A percentile compares a stretch with the other conserved stretches of the same genome.
These are phyloP conservation scores for Fusarium decemcellulare DNA, from an alignment of 2,329 filamentous ascomycete species.

Conservation along the genomic window DNA sequence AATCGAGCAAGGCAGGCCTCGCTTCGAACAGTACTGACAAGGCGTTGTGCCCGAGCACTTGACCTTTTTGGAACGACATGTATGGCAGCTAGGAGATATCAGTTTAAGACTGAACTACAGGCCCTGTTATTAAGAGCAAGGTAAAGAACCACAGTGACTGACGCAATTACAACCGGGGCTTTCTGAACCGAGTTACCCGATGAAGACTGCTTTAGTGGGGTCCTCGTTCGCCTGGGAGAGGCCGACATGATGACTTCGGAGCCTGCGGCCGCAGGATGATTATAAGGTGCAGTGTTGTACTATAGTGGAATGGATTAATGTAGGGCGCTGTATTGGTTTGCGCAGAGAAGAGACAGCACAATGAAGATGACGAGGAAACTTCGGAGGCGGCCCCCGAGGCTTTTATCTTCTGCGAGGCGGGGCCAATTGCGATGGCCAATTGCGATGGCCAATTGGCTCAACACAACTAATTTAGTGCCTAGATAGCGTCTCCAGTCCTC, in stretches of 20 bases:
- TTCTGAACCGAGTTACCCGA: background rate
- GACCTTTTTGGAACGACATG: background rate
- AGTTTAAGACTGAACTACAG: background rate
- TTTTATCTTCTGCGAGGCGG: background rate
- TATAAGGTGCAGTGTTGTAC: no score
- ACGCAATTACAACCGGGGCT: background rate
- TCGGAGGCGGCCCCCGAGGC: conserved; percentile 3
- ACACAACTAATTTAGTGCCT: background rate
- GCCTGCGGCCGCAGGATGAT: background rate
- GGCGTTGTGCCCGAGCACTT: background rate
- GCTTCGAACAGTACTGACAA: background rate
- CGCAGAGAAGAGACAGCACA: background rate
- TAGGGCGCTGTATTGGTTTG: background rate
- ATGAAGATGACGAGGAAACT: background rate
- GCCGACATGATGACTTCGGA: background rate
- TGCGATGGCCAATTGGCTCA: background rate
- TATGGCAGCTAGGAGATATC: background rate
- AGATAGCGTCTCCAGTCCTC: background rate
- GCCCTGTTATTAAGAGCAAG: background rate
- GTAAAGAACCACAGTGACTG: background rate
- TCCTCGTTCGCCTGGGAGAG: background rate
- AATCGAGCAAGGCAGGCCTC: background rate
- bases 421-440: background rate
- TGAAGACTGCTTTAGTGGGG: background rate
- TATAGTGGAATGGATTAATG: no score